Base-by-base conservation (phyloP, 495 filamentous ascomycete genomes). In the Penicillium soppii region DNA sequence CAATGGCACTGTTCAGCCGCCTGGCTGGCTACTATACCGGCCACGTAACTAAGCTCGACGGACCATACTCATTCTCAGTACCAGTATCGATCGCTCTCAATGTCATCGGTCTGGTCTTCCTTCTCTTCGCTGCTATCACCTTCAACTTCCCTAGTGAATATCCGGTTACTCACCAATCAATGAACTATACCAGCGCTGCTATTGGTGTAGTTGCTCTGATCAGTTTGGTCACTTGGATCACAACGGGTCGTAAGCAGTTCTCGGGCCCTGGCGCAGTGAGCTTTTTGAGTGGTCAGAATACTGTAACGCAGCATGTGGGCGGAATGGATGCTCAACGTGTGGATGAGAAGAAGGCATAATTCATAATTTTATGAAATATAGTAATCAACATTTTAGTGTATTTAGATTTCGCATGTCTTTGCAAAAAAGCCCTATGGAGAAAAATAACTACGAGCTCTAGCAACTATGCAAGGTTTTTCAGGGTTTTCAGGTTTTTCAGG, bases 161-260 rank as follows among this genome's bases (percentile, higher is more conserved):
- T 27, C 81, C 81, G 0, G 79, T 84, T 2, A 67, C 59, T 7
- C 59, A 70, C 4, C 67, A 75, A 7, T 76, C 79, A 29, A 83
- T 84, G 81, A 84, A 83, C 47, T 83, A 83, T 53, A 81, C 79
- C 0, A 75, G 69, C 33, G 80, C 81, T 13, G 79, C 81, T 0
- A 69, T 82, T 48, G 81, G 80, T 2, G 66, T 80, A 7, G 74
- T 82, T 44, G 79, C 65, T 38, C 51, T 82, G 15, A 69, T 84
- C 19, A 76, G 70, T 27, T 12, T 73, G 0, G 51, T 80, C 3
- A 82, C 79, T 0, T 84, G 81, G 81, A 39, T 80, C 9, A 75
- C 72, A 4, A 78, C 73, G 9, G 81, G 77, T 0, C 47, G 71
- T 37, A 77, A 75, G 52, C 50, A 69, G 4, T 84, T 82, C 49